Base-by-base conservation (phyloP, 176 grass and related monocot genomes). In the Carex scoparia region DNA sequence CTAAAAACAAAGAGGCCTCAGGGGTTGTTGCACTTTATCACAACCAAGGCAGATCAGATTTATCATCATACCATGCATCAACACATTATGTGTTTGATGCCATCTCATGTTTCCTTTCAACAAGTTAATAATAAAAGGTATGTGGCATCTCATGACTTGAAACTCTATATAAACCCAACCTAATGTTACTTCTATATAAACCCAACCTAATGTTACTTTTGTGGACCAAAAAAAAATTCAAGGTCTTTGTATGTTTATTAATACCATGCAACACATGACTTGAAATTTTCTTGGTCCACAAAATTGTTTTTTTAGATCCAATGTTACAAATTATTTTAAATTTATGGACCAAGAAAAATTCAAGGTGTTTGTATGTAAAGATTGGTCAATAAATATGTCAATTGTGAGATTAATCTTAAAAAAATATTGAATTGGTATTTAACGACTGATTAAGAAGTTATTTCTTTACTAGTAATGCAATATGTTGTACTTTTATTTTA, bases 1-100 rank as follows among this genome's bases (percentile, higher is more conserved):
- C 61, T 82, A 64, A 82, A 82, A 82, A 82, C 61, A 82, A 82
- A 64, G 80, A 82, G 38, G 38, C 59, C 80, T 66, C 14, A 53
- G 44, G 31, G 60, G 44, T 9, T 82, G 80, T 9, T 82, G 62
- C 80, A 8, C 80, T 82, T 82, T 82, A 66, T 82, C 80, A 82
- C 80, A 63, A 82, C 80, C 57, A 82, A 64, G 80, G 35, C 31
- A 82, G 54, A 66, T 44, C 19, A 2, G 80, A 82, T 82, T 11
- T 23, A 82, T 61, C 16, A 79, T 13, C 40, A 66, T 5, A 68
- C 4, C 5, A 67, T 30, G 19, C 64, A 67, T 51, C 3, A 56
- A 66, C 10, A 83, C 48, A 51, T 51, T 51, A 18, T 68, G 61
- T 19, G 27, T 32, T 40, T 40, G 33, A 64, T 38, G 37, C 60